Base-by-base conservation (phyloP, 108 stramenopile species). In the Phaeodactylum tricornutum region DNA sequence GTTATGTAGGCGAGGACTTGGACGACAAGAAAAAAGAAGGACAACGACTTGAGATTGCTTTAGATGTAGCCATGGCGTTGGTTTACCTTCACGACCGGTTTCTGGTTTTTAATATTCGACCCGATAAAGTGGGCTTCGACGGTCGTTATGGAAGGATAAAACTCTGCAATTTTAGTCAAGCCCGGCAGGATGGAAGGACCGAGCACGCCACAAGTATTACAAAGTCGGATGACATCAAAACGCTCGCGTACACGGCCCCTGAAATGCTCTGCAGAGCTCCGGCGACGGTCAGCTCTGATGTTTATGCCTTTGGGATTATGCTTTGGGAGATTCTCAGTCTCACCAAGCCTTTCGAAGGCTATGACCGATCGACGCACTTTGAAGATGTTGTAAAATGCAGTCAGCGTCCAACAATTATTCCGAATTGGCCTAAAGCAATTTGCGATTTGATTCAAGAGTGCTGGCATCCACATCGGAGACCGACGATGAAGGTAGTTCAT, bases 61-160 rank as follows among this genome's bases (percentile, higher is more conserved):
- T 72, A 7, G 64, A 61, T 24, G 44, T 73, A 43, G 66, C 58
- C 2, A 29, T 29, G 43, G 72, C 51, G 22, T 43, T 72, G 57
- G 37, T 44, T 14, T 62, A 54, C 41, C 29, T 72, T 14, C 65
- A 66, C 38, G 22, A 37, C 1, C 34, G 54, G 31, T 30, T 57
- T 16, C 78, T 95, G 17, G 59, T 88, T 9, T 89, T 79, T 67
- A 69, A 89, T 52, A 43, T 89, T 29, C 80, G 81, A 48, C 80
- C 80, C 1, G 77, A 84, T 31, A 90, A 90, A 50, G 58, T 81
- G 29, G 67, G 79, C 9, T 53, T 84, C 22, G 79, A 79, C 63
- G 21, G 24, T 14, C 37, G 34, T 3, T 25, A 62, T 53, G 72
- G 72, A 29, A 37, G 51, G 17, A 28, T 70, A 15, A 65, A 65